phyloP scores from a whole-genome alignment of 345 rosid species.

The Salix suchowensis region DNA sequence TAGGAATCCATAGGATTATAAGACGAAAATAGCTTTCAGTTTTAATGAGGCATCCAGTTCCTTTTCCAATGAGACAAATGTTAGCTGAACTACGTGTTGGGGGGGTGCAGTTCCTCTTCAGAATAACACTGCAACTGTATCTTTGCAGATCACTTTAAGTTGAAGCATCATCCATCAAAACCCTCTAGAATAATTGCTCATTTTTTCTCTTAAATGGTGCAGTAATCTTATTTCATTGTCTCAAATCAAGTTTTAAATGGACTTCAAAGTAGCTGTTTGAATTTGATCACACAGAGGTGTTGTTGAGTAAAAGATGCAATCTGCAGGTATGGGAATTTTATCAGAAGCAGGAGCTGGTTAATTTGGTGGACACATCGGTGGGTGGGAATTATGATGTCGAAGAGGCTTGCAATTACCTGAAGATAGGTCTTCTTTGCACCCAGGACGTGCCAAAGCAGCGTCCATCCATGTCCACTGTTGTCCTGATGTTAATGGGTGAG shows the following conservation, averaged over 20 bases:
- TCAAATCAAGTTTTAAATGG: background rate
- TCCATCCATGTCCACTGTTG: slow-evolving; percentile 47
- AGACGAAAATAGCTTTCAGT: background rate
- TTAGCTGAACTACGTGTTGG: background rate
- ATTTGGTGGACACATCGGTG: slow-evolving; percentile 35
- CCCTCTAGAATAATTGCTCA: background rate
- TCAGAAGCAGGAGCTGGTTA: slow-evolving; percentile 31
- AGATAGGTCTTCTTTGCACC: slow-evolving; percentile 61
- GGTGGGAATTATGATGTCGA: slow-evolving; percentile 28
- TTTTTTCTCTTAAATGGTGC: background rate
- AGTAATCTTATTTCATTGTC: background rate
- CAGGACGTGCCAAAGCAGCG: slow-evolving; percentile 55
- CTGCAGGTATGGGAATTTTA: slow-evolving; percentile 46
- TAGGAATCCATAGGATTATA: background rate
- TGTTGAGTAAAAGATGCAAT: background rate
- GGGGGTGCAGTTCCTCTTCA: background rate
- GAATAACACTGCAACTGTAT: background rate
- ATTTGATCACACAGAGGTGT: background rate
- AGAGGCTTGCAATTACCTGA: slow-evolving; percentile 45
- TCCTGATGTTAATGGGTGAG: slow-evolving; percentile 48
- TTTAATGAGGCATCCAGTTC: background rate
- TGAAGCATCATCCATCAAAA: background rate
- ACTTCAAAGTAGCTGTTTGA: background rate
- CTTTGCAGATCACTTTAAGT: background rate
- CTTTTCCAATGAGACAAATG: background rate